A percentile compares a stretch with the other conserved stretches of the same genome.
Evolutionary conservation across 164 flowering plant species (phyloP).

Genomic region (Magnolia changhungtana): DNA sequence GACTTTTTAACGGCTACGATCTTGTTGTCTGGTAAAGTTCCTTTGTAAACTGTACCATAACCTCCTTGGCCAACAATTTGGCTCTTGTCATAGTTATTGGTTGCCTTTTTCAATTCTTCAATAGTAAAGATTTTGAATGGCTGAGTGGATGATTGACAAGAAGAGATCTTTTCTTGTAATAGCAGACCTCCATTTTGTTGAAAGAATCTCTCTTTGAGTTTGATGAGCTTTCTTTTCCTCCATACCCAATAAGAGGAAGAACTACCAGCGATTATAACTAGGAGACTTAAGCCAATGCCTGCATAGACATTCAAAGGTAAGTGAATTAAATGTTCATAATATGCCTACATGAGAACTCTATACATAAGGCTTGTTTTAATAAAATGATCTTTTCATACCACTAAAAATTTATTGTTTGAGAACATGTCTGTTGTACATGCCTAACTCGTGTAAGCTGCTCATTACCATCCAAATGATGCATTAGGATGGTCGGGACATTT

Average conservation of each 20-base stretch:
- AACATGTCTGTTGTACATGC: no score
- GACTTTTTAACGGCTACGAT: constrained; percentile 20
- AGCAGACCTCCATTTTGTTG: constrained; percentile 12
- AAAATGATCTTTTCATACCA: no score
- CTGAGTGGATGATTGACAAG: neutral
- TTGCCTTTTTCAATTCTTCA: constrained; percentile 17
- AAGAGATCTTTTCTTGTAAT: constrained; percentile 7
- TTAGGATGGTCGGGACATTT: no score
- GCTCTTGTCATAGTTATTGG: constrained; percentile 12
- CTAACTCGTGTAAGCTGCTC: no score
- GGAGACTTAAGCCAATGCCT: neutral
- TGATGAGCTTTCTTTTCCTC: constrained; percentile 10
- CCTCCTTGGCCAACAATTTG: constrained; percentile 19
- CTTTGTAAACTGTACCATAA: constrained; percentile 21
- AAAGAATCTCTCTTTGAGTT: constrained; percentile 7
- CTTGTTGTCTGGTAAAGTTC: constrained; percentile 10
- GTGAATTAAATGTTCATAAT: neutral
- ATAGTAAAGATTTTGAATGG: neutral
- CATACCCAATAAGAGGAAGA: constrained; percentile 2
- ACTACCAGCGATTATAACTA: neutral
- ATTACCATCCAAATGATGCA: no score
- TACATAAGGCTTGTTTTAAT: no score
- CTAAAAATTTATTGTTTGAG: no score
- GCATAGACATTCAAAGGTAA: neutral
- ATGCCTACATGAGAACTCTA: no score